A percentile compares a stretch with the other conserved stretches of the same genome.
These are phyloP conservation scores for Breviolum minutum DNA, from an alignment of 73 alveolate genomes.

Conservation along the genomic window DNA sequence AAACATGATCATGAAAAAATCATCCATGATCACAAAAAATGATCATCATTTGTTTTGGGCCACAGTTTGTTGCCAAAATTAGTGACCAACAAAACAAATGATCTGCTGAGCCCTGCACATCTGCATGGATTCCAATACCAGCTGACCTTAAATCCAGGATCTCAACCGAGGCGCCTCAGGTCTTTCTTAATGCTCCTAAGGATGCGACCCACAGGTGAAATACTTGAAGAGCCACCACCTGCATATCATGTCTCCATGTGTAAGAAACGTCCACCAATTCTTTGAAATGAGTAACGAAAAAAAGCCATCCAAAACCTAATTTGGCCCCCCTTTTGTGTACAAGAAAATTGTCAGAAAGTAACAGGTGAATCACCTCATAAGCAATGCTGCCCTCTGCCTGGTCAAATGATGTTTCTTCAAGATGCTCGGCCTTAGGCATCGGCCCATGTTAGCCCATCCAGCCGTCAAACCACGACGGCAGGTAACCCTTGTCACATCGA, in stretches of 20 bases:
- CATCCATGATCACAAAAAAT: no score
- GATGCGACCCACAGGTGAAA: conserved; percentile 8
- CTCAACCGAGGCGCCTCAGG: no score
- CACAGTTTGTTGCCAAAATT: no score
- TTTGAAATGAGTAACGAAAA: neutral
- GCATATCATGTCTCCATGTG: no score
- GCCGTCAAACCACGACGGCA: neutral
- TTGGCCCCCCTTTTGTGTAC: no score
- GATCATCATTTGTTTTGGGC: no score
- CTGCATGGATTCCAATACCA: conserved; percentile 84
- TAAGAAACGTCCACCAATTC: neutral
- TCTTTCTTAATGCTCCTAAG: neutral
- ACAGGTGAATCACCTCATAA: no score
- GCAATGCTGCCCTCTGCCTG: neutral
- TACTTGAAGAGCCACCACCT: conserved; percentile 93
- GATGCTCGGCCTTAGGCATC: neutral
- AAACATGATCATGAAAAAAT: no score
- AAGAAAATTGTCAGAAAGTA: no score
- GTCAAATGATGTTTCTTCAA: conserved; percentile 28
- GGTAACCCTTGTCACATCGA: neutral
- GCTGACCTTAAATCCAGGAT: neutral
- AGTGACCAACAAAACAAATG: no score
- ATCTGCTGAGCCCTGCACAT: neutral
- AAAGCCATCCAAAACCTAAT: neutral
- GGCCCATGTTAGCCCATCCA: neutral